Conservation (phyloP, 805 yeast species). For the Schwanniomyces occidentalis region DNA sequence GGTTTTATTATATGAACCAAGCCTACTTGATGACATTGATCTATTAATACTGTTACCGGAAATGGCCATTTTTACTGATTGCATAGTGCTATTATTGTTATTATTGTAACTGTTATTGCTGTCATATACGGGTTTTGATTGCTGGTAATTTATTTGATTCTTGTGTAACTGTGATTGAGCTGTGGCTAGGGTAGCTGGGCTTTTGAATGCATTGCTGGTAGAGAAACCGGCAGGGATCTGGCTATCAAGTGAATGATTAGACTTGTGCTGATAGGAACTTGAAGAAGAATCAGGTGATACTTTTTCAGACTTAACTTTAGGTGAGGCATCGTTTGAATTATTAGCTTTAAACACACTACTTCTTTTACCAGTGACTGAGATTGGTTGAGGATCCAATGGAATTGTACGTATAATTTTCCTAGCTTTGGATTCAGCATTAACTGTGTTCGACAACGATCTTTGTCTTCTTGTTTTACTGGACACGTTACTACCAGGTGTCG, state of each 20-base stretch:
- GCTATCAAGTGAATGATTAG: no score
- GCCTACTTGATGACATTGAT: slow-evolving; percentile 1
- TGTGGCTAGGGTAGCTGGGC: no score
- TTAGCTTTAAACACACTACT: slow-evolving; percentile 41
- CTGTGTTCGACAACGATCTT: slow-evolving; percentile 53
- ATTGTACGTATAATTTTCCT: slow-evolving; percentile 73
- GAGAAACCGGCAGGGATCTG: no score
- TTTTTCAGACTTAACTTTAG: slow-evolving; percentile 15
- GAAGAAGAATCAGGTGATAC: slow-evolving; percentile 10
- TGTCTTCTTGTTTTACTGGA: slow-evolving; percentile 38
- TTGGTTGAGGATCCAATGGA: slow-evolving; percentile 84
- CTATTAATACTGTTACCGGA: slow-evolving; percentile 16
- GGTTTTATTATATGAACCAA: no score
- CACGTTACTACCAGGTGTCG: slow-evolving; percentile 40
- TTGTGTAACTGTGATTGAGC: no score
- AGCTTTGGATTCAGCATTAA: slow-evolving; percentile 70
- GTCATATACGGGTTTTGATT: no score
- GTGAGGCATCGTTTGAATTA: slow-evolving; percentile 33
- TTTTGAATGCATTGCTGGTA: no score
- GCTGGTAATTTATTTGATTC: no score
- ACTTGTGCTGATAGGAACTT: no score
- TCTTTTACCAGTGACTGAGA: slow-evolving; percentile 40
- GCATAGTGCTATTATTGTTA: no score
- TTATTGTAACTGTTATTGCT: no score
- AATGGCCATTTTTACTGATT: slow-evolving; percentile 18